Evolutionary conservation across 176 grass and related monocot genomes (phyloP).

Genomic region (Neostapfia colusana): DNA sequence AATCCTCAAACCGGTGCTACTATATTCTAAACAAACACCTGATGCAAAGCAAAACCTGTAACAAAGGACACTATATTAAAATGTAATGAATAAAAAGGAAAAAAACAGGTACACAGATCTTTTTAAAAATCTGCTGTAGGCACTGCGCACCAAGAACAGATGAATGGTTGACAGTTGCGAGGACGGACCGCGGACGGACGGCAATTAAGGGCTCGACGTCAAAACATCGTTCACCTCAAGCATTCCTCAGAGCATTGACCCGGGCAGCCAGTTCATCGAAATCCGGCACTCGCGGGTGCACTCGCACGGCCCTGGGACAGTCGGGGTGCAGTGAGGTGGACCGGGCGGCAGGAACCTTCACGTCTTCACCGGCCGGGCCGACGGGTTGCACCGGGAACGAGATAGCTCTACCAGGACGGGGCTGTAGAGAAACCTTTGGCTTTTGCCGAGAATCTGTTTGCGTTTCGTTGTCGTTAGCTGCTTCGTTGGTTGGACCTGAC

Average conservation of each 20-base stretch:
- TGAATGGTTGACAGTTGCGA: neutral
- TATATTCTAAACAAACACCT: conserved; percentile 39
- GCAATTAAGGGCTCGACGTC: neutral
- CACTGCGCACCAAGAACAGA: conserved; percentile 19
- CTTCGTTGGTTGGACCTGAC: conserved; percentile 26
- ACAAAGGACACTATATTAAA: neutral
- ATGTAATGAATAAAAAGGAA: neutral
- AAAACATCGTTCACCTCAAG: conserved; percentile 23
- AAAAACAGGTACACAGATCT: conserved; percentile 23
- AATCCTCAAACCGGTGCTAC: conserved; percentile 24
- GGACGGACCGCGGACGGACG: neutral
- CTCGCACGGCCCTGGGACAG: conserved; percentile 25
- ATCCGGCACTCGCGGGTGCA: conserved; percentile 57
- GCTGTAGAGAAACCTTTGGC: neutral
- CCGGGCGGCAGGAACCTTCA: conserved; percentile 31
- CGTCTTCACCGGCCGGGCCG: neutral
- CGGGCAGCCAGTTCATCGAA: conserved; percentile 65
- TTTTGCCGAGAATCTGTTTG: conserved; percentile 5
- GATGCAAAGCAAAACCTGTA: conserved; percentile 1
- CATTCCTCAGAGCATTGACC: conserved; percentile 50
- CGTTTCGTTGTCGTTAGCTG: neutral
- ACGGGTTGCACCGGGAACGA: conserved; percentile 30
- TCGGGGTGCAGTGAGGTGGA: conserved; percentile 38
- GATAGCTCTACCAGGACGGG: conserved; percentile 45
- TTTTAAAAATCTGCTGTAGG: neutral